A percentile compares a stretch with the other conserved stretches of the same genome.
Evolutionary conservation across 164 flowering plant species (phyloP).

Genomic region (Tetracentron sinense): DNA sequence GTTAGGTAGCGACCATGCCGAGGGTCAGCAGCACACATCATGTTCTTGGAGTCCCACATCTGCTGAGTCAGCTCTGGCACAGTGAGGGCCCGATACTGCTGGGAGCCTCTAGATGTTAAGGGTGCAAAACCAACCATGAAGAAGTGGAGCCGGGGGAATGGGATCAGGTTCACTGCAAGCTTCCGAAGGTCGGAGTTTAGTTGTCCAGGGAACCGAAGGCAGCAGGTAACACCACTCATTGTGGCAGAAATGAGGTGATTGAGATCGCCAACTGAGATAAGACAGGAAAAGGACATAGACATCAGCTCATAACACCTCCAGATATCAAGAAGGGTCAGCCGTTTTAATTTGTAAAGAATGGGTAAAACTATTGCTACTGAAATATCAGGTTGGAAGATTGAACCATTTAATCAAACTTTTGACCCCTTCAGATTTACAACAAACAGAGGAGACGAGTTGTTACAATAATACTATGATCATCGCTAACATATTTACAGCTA

Average conservation of each 20-base stretch:
- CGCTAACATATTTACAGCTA: neutral
- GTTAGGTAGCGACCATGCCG: conserved; percentile 22
- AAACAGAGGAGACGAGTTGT: neutral
- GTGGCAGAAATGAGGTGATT: conserved; percentile 7
- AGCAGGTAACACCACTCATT: conserved; percentile 8
- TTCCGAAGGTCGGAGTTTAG: conserved; percentile 6
- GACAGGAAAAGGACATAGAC: neutral
- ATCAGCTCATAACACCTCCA: too few relatives aligned
- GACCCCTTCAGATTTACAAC: neutral
- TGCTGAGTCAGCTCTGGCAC: conserved; percentile 22
- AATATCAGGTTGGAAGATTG: too few relatives aligned
- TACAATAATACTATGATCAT: neutral
- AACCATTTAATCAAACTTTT: too few relatives aligned
- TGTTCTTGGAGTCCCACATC: conserved; percentile 23
- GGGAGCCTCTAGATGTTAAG: conserved; percentile 18
- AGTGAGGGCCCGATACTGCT: conserved; percentile 12
- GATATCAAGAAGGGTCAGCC: too few relatives aligned
- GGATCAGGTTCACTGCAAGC: conserved; percentile 5
- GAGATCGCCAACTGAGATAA: conserved; percentile 16
- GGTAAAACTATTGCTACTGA: neutral
- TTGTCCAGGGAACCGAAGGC: conserved; percentile 7
- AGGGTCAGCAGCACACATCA: conserved; percentile 25
- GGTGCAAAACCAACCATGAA: conserved; percentile 22
- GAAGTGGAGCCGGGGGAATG: conserved; percentile 13
- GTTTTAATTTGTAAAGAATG: neutral